Evolutionary conservation across 2,329 filamentous ascomycete genomes (phyloP), one percentile per base, ranked within the genome.

Genomic region (Raffaelea albimanens): DNA sequence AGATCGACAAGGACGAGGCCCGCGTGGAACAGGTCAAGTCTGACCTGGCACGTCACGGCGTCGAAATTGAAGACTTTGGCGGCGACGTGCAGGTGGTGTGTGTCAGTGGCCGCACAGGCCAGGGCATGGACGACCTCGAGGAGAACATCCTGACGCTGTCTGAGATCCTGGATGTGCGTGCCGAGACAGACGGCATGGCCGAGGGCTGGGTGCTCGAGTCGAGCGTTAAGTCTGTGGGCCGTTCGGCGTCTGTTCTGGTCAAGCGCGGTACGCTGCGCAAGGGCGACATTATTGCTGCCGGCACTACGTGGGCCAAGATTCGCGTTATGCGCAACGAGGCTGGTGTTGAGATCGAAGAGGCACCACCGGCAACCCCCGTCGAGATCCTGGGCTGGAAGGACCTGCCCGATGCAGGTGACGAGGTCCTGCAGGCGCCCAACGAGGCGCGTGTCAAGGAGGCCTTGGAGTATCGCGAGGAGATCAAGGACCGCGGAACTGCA

Each of bases 171-270:
- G 93, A 98, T 57, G 84, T 94, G 58, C 83, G 91, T 41, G 87
- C 91, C 23, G 87, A 95, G 56, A 64, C 64, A 0, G 76, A 85
- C 52, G 85, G 88, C 19, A 76, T 79, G 60, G 87, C 84, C 8
- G 93, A 98, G 67, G 93, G 93, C 16, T 96, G 90, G 87, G 76
- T 98, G 18, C 76, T 98, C 5, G 93, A 98, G 68, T 88, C 87
- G 38, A 87, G 86, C 47, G 85, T 94, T 16, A 96, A 95, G 67
- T 77, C 80, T 18, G 78, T 82, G 36, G 93, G 93, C 36, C 87
- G 87, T 55, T 83, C 87, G 10, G 93, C 93, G 4, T 96, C 93
- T 0, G 78, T 96, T 1, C 80, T 98, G 5, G 82, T 98, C 46
- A 85, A 88, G 56, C 82, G 87, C 49, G 93, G 93, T 43, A 97